A percentile compares a stretch with the other conserved stretches of the same genome.
phyloP scores from a whole-genome alignment of 1,284 basidiomycete genomes.

The Fomitopsis schrenkii region DNA sequence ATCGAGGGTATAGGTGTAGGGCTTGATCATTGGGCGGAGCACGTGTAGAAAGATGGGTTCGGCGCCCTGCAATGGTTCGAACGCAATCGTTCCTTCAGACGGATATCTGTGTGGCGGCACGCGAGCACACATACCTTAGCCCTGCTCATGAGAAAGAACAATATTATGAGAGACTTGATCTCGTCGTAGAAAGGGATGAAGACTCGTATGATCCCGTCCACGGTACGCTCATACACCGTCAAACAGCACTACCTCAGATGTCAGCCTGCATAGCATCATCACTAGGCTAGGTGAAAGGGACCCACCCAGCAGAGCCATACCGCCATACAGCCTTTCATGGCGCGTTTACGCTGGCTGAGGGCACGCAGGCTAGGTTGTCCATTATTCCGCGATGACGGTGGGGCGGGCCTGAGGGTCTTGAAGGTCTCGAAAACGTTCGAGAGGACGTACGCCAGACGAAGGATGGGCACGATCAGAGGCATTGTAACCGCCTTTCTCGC shows the following conservation, averaged over 20 bases:
- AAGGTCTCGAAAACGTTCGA: constrained; percentile 79
- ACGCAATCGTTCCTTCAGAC: neutral
- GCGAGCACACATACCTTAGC: constrained; percentile 51
- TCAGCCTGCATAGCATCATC: neutral
- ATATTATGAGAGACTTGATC: constrained; percentile 62
- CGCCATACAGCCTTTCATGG: constrained; percentile 77
- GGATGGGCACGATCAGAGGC: constrained; percentile 63
- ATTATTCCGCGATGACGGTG: constrained; percentile 53
- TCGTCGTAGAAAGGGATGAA: constrained; percentile 79
- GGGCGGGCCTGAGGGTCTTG: constrained; percentile 70
- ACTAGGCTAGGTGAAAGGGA: constrained; percentile 1
- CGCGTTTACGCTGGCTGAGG: constrained; percentile 67
- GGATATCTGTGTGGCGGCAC: neutral
- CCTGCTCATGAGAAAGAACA: constrained; percentile 72
- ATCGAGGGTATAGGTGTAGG: constrained; percentile 61
- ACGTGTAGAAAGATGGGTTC: constrained; percentile 76
- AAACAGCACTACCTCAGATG: constrained; percentile 49
- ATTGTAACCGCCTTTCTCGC: constrained; percentile 32
- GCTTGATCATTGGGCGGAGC: constrained; percentile 66
- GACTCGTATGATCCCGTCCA: constrained; percentile 59
- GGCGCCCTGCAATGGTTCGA: constrained; percentile 49
- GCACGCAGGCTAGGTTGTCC: constrained; percentile 63
- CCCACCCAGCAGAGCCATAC: constrained; percentile 83
- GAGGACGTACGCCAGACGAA: constrained; percentile 67
- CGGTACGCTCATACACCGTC: constrained; percentile 56